Base-by-base conservation (phyloP, 139 green algal genomes). In the Auxenochlorella pyrenoidosa region DNA sequence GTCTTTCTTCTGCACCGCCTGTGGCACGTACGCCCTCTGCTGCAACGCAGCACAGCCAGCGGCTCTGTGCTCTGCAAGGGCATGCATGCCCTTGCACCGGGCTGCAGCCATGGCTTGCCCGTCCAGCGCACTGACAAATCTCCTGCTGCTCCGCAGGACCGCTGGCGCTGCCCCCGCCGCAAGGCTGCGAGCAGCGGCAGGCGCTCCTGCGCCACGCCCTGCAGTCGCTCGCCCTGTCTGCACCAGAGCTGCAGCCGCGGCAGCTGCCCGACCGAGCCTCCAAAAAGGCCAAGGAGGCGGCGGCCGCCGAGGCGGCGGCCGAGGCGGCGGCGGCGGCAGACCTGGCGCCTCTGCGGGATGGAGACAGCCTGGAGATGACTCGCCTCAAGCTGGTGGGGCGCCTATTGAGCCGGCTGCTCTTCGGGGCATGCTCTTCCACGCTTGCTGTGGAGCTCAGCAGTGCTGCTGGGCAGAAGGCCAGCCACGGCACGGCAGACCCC, bases 261-360 rank as follows among this genome's bases (percentile, higher is more conserved):
- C 16, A 65, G 63, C 41, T 78, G 30, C 36, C 32, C 32, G 65
- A 51, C 41, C 81, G 81, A 5, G n/a, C 30, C 41, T 44, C 30
- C 41, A 77, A 79, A 68, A 63, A 78, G 66, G 81, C 44, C 30
- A 86, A 86, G 43, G 81, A 79, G 65, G 81, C 81, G 32, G 81
- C 65, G 32, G 80, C 80, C 2, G 65, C 81, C 5, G 81, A 78
- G 19, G 43, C 63, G 43, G 81, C 81, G 2, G 63, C 32, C 0
- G 81, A 65, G 43, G 81, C 30, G 41, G 81, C 81, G 13, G 81
- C 81, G 3, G 81, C 41, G 4, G 81, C 65, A 24, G 65, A 66
- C 22, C 65, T 78, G 18, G 65, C 65, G 28, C 81, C 81, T 28
- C 43, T 79, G 32, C 30, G 65, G 41, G 43, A 70, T 34, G 82